Evolutionary conservation across 768 basidiomycete species (phyloP).

Genomic region (Boletus tomentosulus): DNA sequence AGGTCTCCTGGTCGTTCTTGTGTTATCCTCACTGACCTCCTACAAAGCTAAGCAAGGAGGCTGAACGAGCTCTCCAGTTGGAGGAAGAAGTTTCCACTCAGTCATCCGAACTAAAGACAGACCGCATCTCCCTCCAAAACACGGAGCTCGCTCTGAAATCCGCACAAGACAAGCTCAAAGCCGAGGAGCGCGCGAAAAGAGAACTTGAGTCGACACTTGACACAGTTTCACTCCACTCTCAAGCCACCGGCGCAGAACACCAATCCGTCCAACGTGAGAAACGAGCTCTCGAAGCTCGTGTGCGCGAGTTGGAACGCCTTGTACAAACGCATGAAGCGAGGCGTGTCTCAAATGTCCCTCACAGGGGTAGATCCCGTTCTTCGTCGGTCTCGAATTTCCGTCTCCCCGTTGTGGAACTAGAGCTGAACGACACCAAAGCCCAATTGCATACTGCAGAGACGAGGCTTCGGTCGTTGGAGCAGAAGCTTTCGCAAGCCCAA

Average conservation of each 20-base stretch:
- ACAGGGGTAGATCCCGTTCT: constrained; percentile 46
- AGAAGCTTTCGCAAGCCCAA: constrained; percentile 49
- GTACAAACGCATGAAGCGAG: constrained; percentile 35
- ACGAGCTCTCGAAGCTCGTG: constrained; percentile 47
- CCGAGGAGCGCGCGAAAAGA: constrained; percentile 44
- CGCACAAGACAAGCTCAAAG: constrained; percentile 49
- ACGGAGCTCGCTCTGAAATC: constrained; percentile 43
- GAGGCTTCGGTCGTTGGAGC: constrained; percentile 39
- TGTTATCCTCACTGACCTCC: constrained; percentile 4
- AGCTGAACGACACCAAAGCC: constrained; percentile 46
- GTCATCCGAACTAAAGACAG: constrained; percentile 54
- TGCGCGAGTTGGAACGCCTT: constrained; percentile 53
- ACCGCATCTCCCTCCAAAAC: constrained; percentile 51
- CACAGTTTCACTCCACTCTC: constrained; percentile 49
- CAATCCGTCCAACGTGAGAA: constrained; percentile 59
- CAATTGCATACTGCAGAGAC: constrained; percentile 42
- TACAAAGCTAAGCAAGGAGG: constrained; percentile 53
- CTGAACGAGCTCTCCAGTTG: constrained; percentile 50
- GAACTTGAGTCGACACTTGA: constrained; percentile 58
- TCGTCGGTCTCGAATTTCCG: constrained; percentile 55
- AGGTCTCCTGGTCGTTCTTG: neutral
- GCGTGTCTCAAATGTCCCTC: constrained; percentile 29
- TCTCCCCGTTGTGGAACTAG: constrained; percentile 50
- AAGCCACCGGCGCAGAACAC: constrained; percentile 39
- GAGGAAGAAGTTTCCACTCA: constrained; percentile 47